Evolutionary conservation across 2,329 filamentous ascomycete genomes (phyloP).

Genomic region (Fusarium sp.): DNA sequence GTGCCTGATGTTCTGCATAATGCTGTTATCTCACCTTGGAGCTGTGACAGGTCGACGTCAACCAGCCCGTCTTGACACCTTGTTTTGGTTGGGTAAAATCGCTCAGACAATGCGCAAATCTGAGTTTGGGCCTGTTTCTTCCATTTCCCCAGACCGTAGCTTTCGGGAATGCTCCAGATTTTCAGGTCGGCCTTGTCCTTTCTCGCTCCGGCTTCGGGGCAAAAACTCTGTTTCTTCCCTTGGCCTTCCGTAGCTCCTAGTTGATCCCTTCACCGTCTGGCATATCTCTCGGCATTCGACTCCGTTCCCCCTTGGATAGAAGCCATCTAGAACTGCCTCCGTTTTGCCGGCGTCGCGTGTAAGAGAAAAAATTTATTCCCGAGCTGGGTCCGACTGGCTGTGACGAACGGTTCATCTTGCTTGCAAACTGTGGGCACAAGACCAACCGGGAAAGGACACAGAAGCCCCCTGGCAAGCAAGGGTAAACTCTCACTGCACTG

Average conservation of each 20-base stretch:
- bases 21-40: slow-evolving; percentile 51
- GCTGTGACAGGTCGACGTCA: slow-evolving; percentile 28
- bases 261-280: not conserved
- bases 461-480: slow-evolving; percentile 33
- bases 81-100: slow-evolving; percentile 43
- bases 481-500: slow-evolving; percentile 6
- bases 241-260: slow-evolving; percentile 2
- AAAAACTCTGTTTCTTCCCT: slow-evolving; percentile 1
- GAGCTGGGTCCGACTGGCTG: slow-evolving; percentile 29
- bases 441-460: slow-evolving; percentile 17
- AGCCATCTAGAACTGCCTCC: slow-evolving; percentile 26
- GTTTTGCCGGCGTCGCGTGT: slow-evolving; percentile 34
- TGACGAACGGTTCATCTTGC: slow-evolving; percentile 38
- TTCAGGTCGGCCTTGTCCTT: slow-evolving; percentile 23
- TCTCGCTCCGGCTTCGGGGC: slow-evolving; percentile 39
- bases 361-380: slow-evolving; percentile 32
- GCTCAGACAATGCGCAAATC: slow-evolving; percentile 40
- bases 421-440: slow-evolving; percentile 26
- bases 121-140: slow-evolving; percentile 39
- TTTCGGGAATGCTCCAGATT: slow-evolving; percentile 34
- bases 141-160: slow-evolving; percentile 46
- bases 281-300: slow-evolving; percentile 15
- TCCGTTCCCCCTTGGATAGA: slow-evolving; percentile 21
- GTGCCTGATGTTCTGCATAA: slow-evolving; percentile 51
- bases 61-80: slow-evolving; percentile 37